Evolutionary conservation across 805 yeast genomes (phyloP), one percentile per base, ranked within the genome.

Genomic region (Kazachstania africana): DNA sequence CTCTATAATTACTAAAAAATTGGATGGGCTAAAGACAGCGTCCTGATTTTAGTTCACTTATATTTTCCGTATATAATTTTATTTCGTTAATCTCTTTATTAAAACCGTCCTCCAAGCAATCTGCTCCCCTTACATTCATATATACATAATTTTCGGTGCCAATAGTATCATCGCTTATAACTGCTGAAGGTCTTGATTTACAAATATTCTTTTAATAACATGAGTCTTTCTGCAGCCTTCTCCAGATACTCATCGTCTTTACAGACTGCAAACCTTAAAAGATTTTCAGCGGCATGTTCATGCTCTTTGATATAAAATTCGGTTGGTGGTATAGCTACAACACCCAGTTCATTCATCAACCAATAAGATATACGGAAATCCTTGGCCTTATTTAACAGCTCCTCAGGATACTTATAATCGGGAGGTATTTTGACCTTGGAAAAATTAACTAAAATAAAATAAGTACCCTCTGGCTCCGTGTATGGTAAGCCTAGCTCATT

Each of bases 281-380:
- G 72, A 45, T 82, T 77, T 51, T 87, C 94, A 34, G 88, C 85
- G 12, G 77, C 73, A 34, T 70, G 63, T 20, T 80, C 85, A 42
- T 79, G 75, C 37, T 71, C 75, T 8, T 74, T 70, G 27, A 75
- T 68, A 47, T 82, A 74, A 50, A 91, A 91, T 57, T 88, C 97
- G n/a, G 95, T 79, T 18, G 97, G 97, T 8, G 98, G 98, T 41
- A 91, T 91, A 4, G 94, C 79, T 14, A 91, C 97, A 25, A 91
- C 93, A 8, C 98, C 98, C 36, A 88, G 55, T 52, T 85, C 94
- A 51, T 74, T 77, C 48, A 85, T 84, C 37, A 91, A 66, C 96
- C 97, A 91, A 59, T 82, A 83, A 1, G 95, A 93, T 40, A 78
- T 66, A 52, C 73, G 74, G 66, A 85, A 91, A 60, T 91, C 98